A percentile compares a stretch with the other conserved stretches of the same genome.
Evolutionary conservation across 441 rosid species (phyloP).

Genomic region (Lagerstroemia fauriei): DNA sequence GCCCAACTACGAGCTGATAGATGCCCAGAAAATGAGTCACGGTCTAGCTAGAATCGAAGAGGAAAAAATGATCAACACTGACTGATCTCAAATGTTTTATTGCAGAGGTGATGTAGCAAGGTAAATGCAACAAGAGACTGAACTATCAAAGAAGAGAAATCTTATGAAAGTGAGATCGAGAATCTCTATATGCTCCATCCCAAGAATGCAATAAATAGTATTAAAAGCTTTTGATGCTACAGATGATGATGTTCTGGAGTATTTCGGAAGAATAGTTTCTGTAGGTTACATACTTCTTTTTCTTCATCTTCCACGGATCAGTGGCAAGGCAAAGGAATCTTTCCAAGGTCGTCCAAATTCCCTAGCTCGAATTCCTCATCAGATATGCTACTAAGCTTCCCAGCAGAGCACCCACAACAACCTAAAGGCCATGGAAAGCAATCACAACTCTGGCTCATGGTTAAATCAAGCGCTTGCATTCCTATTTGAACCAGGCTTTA

Average conservation of each 20-base stretch:
- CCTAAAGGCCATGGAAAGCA: constrained; percentile 49
- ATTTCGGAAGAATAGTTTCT: not conserved
- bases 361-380: constrained; percentile 60
- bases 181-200: not conserved
- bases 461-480: not conserved
- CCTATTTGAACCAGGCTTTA: not conserved
- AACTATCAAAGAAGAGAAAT: too few relatives aligned
- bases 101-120: not conserved
- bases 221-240: not conserved
- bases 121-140: not conserved
- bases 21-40: not conserved
- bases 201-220: not conserved
- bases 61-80: not conserved
- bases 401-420: not conserved
- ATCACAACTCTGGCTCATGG: not conserved
- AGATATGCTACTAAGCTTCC: constrained; percentile 54
- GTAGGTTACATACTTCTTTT: not conserved
- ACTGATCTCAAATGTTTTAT: not conserved
- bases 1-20: too few relatives aligned
- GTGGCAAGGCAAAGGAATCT: not conserved
- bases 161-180: not conserved
- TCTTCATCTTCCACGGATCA: not conserved
- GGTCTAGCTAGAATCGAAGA: not conserved
- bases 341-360: not conserved
- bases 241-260: not conserved